Evolutionary conservation across 2,329 filamentous ascomycete species (phyloP), one percentile per base, ranked within the genome.

Genomic region (Plenodomus biglobosus): DNA sequence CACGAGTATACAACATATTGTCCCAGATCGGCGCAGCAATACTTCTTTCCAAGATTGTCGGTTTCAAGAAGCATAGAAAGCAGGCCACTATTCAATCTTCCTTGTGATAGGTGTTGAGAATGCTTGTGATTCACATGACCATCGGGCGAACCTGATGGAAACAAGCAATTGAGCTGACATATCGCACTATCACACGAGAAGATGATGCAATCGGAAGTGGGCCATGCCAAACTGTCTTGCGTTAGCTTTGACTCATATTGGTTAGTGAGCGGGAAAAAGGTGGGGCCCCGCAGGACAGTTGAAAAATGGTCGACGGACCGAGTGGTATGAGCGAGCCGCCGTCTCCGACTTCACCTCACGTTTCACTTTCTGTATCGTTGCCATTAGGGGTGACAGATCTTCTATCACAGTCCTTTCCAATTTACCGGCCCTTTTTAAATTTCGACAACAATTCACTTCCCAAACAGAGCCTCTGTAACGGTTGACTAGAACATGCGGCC

Each of bases 401-500:
- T 3, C 15, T 15, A 10, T 8, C 27, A 32, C 27, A 11, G 27
- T 32, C 27, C 7, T 32, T 32, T 32, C 27, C 27, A 32, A 11
- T 11, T 8, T 3, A 15, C 13, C 13, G 15, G 8, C 13, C 8
- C 7, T 32, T 15, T 15, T 11, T 11, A 32, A 11, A 8, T 11
- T 15, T 15, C 8, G 15, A 15, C 3, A 32, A 15, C 27, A 32
- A 15, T 5, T 15, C 3, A 8, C 27, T 15, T 8, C 27, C 13
- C 27, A 15, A 32, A 5, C 27, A 32, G 6, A 15, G 13, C 27
- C 6, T 15, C 27, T 24, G 27, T 15, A 3, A 11, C 27, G 27
- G 27, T 15, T 32, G 7, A 32, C 6, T 32, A 32, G n/a, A 32
- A 52, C 42, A 53, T 42, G 49, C 46, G 27, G 27, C 27, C 27